Conservation (phyloP, 164 flowering plant genomes). For the Stephania cephalantha region DNA sequence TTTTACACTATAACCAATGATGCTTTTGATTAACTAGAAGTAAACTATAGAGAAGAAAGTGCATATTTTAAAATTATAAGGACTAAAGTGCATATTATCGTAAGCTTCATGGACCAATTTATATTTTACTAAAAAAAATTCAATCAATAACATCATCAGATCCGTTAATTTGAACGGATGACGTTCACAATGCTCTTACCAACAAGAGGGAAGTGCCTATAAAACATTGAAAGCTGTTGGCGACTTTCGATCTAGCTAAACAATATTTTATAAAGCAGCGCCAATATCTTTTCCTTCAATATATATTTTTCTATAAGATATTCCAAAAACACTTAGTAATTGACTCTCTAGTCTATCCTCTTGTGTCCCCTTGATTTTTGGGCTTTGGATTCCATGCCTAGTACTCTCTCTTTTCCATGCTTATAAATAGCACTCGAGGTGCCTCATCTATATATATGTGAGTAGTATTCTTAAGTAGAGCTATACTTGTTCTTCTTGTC, state of each 20-base stretch:
- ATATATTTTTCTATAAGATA: not conserved
- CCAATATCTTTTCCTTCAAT: not conserved
- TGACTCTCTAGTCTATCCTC: not conserved
- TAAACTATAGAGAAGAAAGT: too few relatives aligned
- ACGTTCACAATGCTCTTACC: not conserved
- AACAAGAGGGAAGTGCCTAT: not conserved
- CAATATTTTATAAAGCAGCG: not conserved
- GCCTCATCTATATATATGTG: not conserved
- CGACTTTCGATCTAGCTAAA: not conserved
- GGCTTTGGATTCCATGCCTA: not conserved
- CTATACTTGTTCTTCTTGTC: not conserved
- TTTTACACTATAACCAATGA: too few relatives aligned
- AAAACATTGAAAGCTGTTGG: not conserved
- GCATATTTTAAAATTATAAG: too few relatives aligned
- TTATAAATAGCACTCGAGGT: not conserved
- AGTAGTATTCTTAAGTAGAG: not conserved
- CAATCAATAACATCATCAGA: not conserved
- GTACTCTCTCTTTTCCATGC: not conserved
- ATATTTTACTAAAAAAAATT: not conserved
- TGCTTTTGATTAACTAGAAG: too few relatives aligned
- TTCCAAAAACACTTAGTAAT: not conserved
- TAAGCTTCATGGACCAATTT: too few relatives aligned
- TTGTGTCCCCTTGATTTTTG: not conserved
- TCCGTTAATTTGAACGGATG: not conserved
- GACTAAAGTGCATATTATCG: too few relatives aligned